A percentile compares a stretch with the other conserved stretches of the same genome.
Conservation (phyloP, 139 green algal genomes). For the Micromonas pusilla region DNA sequence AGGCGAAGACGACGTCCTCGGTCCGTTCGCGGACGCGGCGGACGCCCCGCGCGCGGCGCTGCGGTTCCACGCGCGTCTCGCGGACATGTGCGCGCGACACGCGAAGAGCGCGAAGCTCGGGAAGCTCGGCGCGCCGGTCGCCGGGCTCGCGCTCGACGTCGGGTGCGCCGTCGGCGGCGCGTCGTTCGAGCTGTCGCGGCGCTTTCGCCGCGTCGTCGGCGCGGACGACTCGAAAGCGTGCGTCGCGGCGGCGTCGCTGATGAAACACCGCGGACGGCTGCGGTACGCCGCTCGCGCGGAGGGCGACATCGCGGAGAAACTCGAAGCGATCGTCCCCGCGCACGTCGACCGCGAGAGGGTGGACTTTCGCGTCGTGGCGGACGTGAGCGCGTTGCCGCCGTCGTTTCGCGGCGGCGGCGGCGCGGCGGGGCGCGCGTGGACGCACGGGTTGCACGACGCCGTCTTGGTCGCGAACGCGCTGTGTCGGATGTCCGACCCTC, state of each 20-base stretch:
- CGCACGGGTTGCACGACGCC: constrained; percentile 49
- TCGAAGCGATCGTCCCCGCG: constrained; percentile 44
- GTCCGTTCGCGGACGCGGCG: constrained; percentile 36
- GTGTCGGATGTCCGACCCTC: constrained; percentile 60
- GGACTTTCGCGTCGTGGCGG: background rate
- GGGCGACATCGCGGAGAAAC: constrained; percentile 41
- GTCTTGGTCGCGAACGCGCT: constrained; percentile 67
- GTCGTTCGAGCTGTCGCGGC: background rate
- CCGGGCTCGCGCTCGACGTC: background rate
- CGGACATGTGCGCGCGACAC: background rate
- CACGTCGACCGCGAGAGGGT: background rate
- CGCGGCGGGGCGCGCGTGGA: constrained; percentile 33
- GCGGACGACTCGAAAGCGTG: background rate
- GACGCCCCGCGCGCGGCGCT: constrained; percentile 9
- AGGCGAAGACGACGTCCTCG: constrained; percentile 37
- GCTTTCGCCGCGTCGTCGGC: background rate
- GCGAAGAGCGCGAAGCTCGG: background rate
- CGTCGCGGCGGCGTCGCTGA: constrained; percentile 4
- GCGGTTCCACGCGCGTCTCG: background rate
- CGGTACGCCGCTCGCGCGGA: constrained; percentile 52
- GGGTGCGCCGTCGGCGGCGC: constrained; percentile 16
- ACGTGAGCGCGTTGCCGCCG: background rate
- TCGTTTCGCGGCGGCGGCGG: constrained; percentile 51
- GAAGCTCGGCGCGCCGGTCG: background rate
- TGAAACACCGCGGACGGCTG: constrained; percentile 48